These are phyloP conservation scores for Cyphellophora europaea DNA, from an alignment of 2,329 filamentous ascomycete genomes.

Conservation along the genomic window DNA sequence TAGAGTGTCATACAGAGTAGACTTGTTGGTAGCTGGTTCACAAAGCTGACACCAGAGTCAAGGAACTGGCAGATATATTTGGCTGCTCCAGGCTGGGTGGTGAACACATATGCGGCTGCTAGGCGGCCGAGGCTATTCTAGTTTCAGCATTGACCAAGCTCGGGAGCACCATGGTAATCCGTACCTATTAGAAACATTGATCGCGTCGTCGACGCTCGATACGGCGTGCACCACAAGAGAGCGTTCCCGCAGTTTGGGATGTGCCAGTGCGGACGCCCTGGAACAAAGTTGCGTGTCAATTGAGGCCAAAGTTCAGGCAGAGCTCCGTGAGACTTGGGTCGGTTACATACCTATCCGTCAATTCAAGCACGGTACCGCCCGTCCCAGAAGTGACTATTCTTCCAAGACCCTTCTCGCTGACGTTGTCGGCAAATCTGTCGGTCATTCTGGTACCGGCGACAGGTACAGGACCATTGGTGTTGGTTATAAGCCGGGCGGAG, in stretches of 20 bases:
- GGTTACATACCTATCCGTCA: slow-evolving; percentile 6
- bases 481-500: slow-evolving; percentile 14
- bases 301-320: too few relatives aligned
- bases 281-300: too few relatives aligned
- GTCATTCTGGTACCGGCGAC: background rate
- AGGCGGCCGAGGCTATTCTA: too few relatives aligned
- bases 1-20: slow-evolving; percentile 21
- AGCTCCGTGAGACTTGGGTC: too few relatives aligned
- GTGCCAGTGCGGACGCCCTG: too few relatives aligned
- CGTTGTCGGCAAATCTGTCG: slow-evolving; percentile 22
- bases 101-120: slow-evolving; percentile 45
- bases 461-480: slow-evolving; percentile 4
- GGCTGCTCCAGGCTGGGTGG: slow-evolving; percentile 34
- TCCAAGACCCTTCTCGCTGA: slow-evolving; percentile 12
- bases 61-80: slow-evolving; percentile 55
- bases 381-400: slow-evolving; percentile 21
- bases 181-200: too few relatives aligned
- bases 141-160: too few relatives aligned
- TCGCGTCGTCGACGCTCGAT: too few relatives aligned
- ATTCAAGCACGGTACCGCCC: slow-evolving; percentile 21
- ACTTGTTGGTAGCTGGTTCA: slow-evolving; percentile 49
- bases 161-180: too few relatives aligned
- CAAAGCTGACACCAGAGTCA: slow-evolving; percentile 37
- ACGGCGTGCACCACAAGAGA: too few relatives aligned
- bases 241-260: too few relatives aligned